A percentile compares a stretch with the other conserved stretches of the same genome.
Conservation (phyloP, 352 stramenopile species). For the Pythium oligandrum region DNA sequence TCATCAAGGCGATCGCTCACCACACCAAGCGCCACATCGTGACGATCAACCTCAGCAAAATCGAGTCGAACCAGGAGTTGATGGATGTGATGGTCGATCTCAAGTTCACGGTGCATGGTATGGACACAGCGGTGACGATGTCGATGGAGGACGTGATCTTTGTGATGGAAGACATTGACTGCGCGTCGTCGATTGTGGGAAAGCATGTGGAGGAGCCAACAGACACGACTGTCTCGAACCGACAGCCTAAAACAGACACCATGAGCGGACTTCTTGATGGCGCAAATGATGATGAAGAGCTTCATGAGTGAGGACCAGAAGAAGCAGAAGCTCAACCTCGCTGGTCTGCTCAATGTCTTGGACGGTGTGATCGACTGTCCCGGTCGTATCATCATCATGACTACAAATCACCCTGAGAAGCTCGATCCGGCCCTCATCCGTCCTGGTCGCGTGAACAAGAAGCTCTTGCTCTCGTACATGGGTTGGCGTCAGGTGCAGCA, state of each 20-base stretch:
- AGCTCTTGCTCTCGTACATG: conserved; percentile 31
- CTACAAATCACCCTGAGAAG: conserved; percentile 82
- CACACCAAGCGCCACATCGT: conserved; percentile 50
- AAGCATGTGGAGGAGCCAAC: not conserved
- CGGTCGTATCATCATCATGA: conserved; percentile 81
- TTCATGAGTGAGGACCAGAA: not conserved
- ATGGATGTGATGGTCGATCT: conserved; percentile 20
- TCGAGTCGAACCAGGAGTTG: conserved; percentile 34
- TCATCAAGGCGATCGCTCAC: conserved; percentile 71
- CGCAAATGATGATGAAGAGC: not conserved
- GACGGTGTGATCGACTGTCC: conserved; percentile 74
- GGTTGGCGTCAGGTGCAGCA: conserved; percentile 2
- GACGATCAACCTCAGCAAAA: conserved; percentile 29
- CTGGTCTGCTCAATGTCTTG: conserved; percentile 58
- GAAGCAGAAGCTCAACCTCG: conserved; percentile 31
- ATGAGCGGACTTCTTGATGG: too few relatives aligned
- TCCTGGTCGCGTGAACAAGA: conserved; percentile 44
- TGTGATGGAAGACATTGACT: conserved; percentile 62
- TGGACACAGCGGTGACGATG: conserved; percentile 34
- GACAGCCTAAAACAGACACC: too few relatives aligned
- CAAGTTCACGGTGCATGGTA: conserved; percentile 23
- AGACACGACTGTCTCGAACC: not conserved
- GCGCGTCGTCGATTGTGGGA: conserved; percentile 33
- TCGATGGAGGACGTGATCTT: conserved; percentile 51
- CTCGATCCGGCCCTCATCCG: conserved; percentile 42